phyloP scores from a whole-genome alignment of 2,329 filamentous ascomycete species.

The Cladophialophora carrionii region DNA sequence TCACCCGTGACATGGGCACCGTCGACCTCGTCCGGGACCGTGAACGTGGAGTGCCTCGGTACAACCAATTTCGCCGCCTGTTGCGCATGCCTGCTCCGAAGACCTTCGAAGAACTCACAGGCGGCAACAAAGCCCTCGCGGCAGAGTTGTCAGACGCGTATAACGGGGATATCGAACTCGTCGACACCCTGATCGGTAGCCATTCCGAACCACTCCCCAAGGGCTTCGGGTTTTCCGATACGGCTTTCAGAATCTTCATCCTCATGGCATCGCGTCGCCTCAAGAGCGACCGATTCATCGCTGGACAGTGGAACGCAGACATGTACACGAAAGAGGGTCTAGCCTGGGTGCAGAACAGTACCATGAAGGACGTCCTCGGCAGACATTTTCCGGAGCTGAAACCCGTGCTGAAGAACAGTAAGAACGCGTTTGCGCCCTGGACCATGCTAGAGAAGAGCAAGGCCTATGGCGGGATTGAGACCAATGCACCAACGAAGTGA shows the following conservation, averaged over 20 bases:
- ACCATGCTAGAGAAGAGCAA: constrained; percentile 19
- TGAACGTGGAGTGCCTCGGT: constrained; percentile 26
- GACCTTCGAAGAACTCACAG: constrained; percentile 49
- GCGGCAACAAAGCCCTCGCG: constrained; percentile 46
- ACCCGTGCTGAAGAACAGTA: constrained; percentile 15
- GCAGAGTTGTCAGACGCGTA: constrained; percentile 47
- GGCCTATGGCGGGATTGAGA: constrained; percentile 38
- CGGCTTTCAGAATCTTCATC: constrained; percentile 48
- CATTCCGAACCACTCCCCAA: constrained; percentile 50
- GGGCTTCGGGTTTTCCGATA: constrained; percentile 55
- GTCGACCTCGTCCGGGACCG: constrained; percentile 39
- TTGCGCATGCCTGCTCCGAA: constrained; percentile 43
- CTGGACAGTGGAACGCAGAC: constrained; percentile 24
- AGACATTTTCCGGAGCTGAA: constrained; percentile 51
- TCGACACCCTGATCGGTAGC: constrained; percentile 51
- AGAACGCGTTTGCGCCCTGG: constrained; percentile 29
- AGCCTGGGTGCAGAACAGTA: constrained; percentile 46
- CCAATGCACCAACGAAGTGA: constrained; percentile 34
- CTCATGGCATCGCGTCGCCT: constrained; percentile 27
- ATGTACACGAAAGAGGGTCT: constrained; percentile 43
- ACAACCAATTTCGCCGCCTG: constrained; percentile 49
- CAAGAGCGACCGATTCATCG: constrained; percentile 29
- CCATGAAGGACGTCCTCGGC: constrained; percentile 50
- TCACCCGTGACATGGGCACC: constrained; percentile 46
- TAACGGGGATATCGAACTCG: constrained; percentile 46